phyloP scores from a whole-genome alignment of 371 early-diverging fungal genomes.

The Apophysomyces sp. region DNA sequence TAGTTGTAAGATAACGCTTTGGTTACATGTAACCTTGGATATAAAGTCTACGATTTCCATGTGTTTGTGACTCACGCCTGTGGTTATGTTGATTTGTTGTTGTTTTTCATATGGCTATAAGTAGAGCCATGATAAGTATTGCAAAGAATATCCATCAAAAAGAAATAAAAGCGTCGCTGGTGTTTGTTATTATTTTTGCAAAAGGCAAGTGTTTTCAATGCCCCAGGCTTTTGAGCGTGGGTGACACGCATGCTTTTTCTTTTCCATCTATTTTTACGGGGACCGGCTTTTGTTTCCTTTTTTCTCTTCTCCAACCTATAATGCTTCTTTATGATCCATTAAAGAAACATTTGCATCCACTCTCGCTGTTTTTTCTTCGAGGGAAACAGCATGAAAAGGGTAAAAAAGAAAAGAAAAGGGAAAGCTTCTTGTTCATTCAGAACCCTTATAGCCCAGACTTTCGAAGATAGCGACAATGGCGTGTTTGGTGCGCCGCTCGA shows the following conservation, averaged over 20 bases:
- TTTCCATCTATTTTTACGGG: not conserved
- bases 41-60: no score
- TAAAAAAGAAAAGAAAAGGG: not conserved
- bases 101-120: not conserved
- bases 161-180: not conserved
- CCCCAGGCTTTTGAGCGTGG: not conserved
- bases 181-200: not conserved
- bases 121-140: not conserved
- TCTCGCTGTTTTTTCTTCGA: not conserved
- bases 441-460: not conserved
- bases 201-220: constrained; percentile 1
- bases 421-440: not conserved
- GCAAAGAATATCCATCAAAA: not conserved
- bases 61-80: no score
- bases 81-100: not conserved
- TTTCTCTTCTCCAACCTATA: not conserved
- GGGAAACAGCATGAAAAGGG: not conserved
- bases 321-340: constrained; percentile 1
- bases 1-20: no score
- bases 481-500: constrained; percentile 45
- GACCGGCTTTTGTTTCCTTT: not conserved
- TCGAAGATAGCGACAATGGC: constrained; percentile 18
- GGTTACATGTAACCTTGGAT: no score
- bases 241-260: not conserved
- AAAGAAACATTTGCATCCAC: not conserved